These are phyloP conservation scores for Barnettozyma sp. DNA, from an alignment of 805 yeast species.

Conservation along the genomic window DNA sequence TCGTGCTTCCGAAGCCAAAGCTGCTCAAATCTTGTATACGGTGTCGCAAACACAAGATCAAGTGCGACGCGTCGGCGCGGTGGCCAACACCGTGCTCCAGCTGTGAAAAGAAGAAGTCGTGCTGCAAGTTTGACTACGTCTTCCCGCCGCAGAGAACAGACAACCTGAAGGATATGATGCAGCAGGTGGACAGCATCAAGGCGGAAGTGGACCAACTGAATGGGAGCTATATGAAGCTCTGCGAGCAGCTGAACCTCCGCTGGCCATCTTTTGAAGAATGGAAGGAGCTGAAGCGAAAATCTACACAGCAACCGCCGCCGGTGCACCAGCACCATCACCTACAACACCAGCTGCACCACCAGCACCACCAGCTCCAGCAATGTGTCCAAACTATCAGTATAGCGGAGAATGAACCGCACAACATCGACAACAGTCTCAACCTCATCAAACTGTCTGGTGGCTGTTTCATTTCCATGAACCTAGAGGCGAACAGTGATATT, in stretches of 20 bases:
- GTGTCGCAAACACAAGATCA: conserved; percentile 61
- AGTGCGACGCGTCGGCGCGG: conserved; percentile 49
- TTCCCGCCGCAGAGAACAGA: conserved; percentile 39
- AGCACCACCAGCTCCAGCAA: background rate
- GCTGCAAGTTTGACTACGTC: conserved; percentile 50
- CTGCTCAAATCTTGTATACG: conserved; percentile 53
- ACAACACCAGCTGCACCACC: too few relatives aligned
- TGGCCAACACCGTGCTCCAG: conserved; percentile 52
- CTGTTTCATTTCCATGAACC: conserved; percentile 13
- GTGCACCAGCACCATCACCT: too few relatives aligned
- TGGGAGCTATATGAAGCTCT: conserved; percentile 10
- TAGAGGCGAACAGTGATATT: conserved; percentile 2
- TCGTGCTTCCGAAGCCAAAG: conserved; percentile 29
- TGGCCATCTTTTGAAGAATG: conserved; percentile 18
- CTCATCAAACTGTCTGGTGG: conserved; percentile 14
- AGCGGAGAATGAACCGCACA: too few relatives aligned
- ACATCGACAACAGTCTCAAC: conserved; percentile 6
- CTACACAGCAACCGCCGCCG: background rate
- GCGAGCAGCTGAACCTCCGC: conserved; percentile 10
- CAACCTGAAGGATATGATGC: conserved; percentile 20
- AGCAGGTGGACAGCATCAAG: conserved; percentile 16
- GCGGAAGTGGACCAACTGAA: conserved; percentile 11
- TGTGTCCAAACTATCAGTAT: too few relatives aligned
- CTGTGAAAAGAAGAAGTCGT: conserved; percentile 44
- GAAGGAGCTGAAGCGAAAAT: too few relatives aligned